Percentiles rank a stretch among this genome's conserved stretches.
phyloP scores from a whole-genome alignment of 371 early-diverging fungal species.

The Umbelopsis sp. region DNA sequence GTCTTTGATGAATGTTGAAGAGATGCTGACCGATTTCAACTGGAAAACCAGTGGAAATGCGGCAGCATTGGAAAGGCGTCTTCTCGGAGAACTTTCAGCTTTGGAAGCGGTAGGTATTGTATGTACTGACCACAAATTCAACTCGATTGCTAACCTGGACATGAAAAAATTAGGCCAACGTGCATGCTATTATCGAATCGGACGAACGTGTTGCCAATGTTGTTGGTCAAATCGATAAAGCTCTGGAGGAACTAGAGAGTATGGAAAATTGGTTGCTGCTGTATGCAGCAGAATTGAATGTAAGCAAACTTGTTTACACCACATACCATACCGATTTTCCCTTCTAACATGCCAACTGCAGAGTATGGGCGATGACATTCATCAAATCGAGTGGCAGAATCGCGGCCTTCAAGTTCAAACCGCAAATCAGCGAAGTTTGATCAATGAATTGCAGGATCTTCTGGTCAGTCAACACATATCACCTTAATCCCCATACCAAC shows the following conservation, averaged over 20 bases:
- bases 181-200: constrained; percentile 91
- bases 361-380: constrained; percentile 95
- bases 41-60: constrained; percentile 82
- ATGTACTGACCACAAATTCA: not conserved
- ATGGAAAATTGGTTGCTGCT: constrained; percentile 87
- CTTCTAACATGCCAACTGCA: constrained; percentile 25
- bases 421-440: constrained; percentile 80
- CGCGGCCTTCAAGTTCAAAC: constrained; percentile 88
- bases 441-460: constrained; percentile 81
- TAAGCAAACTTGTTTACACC: constrained; percentile 31
- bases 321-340: not conserved
- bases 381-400: constrained; percentile 91
- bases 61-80: constrained; percentile 66
- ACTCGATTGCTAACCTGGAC: not conserved
- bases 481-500: not conserved
- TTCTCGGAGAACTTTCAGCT: constrained; percentile 70
- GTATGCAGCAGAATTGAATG: constrained; percentile 88
- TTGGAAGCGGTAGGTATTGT: constrained; percentile 64
- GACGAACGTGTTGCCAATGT: constrained; percentile 85
- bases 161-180: constrained; percentile 70
- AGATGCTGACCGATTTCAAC: constrained; percentile 69
- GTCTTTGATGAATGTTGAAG: constrained; percentile 64
- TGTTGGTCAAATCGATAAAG: constrained; percentile 79
- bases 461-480: constrained; percentile 50
- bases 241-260: constrained; percentile 75